phyloP scores from a whole-genome alignment of 2,329 filamentous ascomycete species.

The Colletotrichum incanum region DNA sequence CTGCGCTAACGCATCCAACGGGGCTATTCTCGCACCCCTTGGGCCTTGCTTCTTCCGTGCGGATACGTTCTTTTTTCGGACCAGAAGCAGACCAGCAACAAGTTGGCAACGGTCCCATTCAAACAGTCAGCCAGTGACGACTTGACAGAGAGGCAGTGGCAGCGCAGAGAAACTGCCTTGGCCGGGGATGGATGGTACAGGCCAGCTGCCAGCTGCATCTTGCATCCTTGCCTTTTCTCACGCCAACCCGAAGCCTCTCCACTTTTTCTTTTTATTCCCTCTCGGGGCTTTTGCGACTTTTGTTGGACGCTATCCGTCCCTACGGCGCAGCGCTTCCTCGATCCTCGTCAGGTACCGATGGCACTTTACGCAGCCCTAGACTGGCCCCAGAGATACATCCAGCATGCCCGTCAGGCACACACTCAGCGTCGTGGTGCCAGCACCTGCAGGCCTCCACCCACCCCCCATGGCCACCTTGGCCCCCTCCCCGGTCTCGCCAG shows the following conservation, averaged over 20 bases:
- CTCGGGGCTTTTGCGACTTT: conserved; percentile 39
- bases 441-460: conserved; percentile 24
- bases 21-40: conserved; percentile 21
- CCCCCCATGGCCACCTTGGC: conserved; percentile 23
- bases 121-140: background rate
- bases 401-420: conserved; percentile 11
- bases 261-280: conserved; percentile 29
- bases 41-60: conserved; percentile 27
- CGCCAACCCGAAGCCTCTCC: conserved; percentile 13
- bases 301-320: conserved; percentile 13
- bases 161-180: conserved; percentile 16
- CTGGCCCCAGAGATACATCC: conserved; percentile 9
- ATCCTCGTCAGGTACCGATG: conserved; percentile 29
- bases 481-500: conserved; percentile 41
- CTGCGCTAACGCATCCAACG: conserved; percentile 28
- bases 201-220: too few species aligned
- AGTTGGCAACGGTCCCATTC: conserved; percentile 20
- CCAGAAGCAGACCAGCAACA: conserved; percentile 12
- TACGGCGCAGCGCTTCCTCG: conserved; percentile 8
- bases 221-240: conserved; percentile 25
- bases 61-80: conserved; percentile 28
- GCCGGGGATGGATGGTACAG: background rate
- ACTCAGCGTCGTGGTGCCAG: conserved; percentile 19
- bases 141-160: conserved; percentile 10
- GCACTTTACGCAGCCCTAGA: conserved; percentile 5